These are phyloP conservation scores for Gossypium davidsonii DNA, from an alignment of 441 rosid genomes.

Conservation along the genomic window DNA sequence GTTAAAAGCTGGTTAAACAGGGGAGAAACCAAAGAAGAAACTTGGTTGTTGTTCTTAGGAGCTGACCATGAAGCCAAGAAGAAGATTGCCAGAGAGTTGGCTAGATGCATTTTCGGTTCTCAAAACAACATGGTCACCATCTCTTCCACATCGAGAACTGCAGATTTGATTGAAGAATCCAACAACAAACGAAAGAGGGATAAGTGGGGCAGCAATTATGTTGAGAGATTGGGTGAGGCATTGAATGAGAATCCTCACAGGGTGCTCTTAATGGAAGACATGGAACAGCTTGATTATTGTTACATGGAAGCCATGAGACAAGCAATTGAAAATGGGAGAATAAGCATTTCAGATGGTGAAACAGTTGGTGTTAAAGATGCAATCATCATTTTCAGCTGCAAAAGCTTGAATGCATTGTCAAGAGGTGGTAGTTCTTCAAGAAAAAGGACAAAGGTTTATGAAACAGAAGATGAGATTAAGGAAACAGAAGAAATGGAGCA, in stretches of 20 bases:
- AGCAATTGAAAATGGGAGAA: slow-evolving; percentile 39
- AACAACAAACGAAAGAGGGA: slow-evolving; percentile 39
- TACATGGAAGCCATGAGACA: slow-evolving; percentile 33
- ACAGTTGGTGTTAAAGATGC: slow-evolving; percentile 10
- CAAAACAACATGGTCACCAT: slow-evolving; percentile 37
- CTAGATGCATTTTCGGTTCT: slow-evolving; percentile 52
- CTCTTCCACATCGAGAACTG: slow-evolving; percentile 26
- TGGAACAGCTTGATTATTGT: slow-evolving; percentile 31
- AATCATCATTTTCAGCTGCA: slow-evolving; percentile 50
- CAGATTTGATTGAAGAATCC: slow-evolving; percentile 23
- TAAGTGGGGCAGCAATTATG: slow-evolving; percentile 25
- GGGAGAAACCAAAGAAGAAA: slow-evolving; percentile 34
- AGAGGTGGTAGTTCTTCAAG: slow-evolving; percentile 11
- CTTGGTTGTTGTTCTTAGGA: slow-evolving; percentile 58
- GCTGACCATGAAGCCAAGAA: slow-evolving; percentile 40
- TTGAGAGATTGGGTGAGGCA: slow-evolving; percentile 42
- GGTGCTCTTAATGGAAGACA: slow-evolving; percentile 58
- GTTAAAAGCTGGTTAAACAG: slow-evolving; percentile 9
- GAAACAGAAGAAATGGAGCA: neutral
- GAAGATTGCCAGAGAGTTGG: slow-evolving; percentile 50
- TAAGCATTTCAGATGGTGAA: slow-evolving; percentile 38
- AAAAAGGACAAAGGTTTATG: neutral
- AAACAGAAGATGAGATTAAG: slow-evolving; percentile 9
- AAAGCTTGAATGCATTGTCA: slow-evolving; percentile 27
- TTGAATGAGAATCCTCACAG: slow-evolving; percentile 66